Evolutionary conservation across 2,329 filamentous ascomycete genomes (phyloP).

Genomic region (Canariomyces notabilis): DNA sequence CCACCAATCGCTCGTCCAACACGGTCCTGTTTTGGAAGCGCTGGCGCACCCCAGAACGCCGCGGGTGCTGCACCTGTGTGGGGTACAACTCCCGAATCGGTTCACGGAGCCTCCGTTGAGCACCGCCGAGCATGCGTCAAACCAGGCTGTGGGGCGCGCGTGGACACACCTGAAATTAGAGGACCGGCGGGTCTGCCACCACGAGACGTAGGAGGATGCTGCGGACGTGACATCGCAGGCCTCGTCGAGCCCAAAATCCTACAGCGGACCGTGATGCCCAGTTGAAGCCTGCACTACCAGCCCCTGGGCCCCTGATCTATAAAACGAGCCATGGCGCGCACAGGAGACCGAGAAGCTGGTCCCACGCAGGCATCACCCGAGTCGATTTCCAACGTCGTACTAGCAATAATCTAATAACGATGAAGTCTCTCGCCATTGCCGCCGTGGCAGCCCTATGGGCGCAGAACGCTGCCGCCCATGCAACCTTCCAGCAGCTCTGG

Average conservation of each 20-base stretch:
- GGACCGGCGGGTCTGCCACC: conserved; percentile 2
- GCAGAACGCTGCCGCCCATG: conserved; percentile 40
- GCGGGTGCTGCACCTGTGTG: conserved; percentile 17
- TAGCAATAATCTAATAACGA: conserved; percentile 17
- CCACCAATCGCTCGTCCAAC: conserved; percentile 13
- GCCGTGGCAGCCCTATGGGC: conserved; percentile 32
- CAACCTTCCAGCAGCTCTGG: conserved; percentile 49
- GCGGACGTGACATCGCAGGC: too few relatives aligned
- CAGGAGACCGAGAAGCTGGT: neutral
- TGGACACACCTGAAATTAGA: conserved; percentile 14
- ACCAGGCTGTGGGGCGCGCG: conserved; percentile 5
- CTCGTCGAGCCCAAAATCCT: too few relatives aligned
- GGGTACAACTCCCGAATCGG: conserved; percentile 10
- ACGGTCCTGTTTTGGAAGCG: conserved; percentile 16
- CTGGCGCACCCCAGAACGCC: conserved; percentile 12
- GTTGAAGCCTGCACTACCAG: too few relatives aligned
- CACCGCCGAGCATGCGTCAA: conserved; percentile 3
- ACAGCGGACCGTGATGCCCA: too few relatives aligned
- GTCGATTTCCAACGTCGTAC: neutral
- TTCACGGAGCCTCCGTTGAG: conserved; percentile 13
- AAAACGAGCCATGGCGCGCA: conserved; percentile 3
- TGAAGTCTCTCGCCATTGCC: conserved; percentile 33
- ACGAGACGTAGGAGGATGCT: too few relatives aligned
- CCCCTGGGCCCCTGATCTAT: neutral
- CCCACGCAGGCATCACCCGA: conserved; percentile 1